Evolutionary conservation across 441 rosid species (phyloP).

Genomic region (Pelargonium australe): DNA sequence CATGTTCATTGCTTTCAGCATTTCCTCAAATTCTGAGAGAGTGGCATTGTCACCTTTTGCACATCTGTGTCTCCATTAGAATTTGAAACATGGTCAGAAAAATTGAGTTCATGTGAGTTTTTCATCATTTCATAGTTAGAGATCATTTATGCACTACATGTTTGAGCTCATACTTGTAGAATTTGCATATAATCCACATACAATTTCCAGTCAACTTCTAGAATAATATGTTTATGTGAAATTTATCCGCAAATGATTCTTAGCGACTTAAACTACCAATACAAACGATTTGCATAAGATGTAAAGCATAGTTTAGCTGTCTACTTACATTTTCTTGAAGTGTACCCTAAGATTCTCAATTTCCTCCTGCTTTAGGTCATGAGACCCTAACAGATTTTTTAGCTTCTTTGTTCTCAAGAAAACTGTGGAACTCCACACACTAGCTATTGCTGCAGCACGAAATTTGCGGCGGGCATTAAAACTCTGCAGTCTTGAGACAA

Average conservation of each 20-base stretch:
- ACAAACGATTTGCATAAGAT: neutral
- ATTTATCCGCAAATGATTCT: neutral
- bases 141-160: neutral
- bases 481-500: constrained; percentile 48
- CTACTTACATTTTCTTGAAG: constrained; percentile 47
- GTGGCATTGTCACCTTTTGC: constrained; percentile 65
- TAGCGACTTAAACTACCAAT: neutral
- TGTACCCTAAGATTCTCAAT: constrained; percentile 44
- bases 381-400: constrained; percentile 44
- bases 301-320: too few species aligned
- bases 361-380: constrained; percentile 51
- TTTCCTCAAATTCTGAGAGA: constrained; percentile 56
- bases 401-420: constrained; percentile 61
- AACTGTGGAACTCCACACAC: constrained; percentile 56
- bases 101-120: neutral
- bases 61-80: constrained; percentile 31
- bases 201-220: too few species aligned
- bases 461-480: constrained; percentile 58
- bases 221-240: neutral
- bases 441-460: constrained; percentile 66
- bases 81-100: neutral
- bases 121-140: neutral
- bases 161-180: neutral
- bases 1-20: constrained; percentile 70
- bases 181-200: neutral